Conservation (phyloP, 306 rosid species). For the Acacia acuminata region DNA sequence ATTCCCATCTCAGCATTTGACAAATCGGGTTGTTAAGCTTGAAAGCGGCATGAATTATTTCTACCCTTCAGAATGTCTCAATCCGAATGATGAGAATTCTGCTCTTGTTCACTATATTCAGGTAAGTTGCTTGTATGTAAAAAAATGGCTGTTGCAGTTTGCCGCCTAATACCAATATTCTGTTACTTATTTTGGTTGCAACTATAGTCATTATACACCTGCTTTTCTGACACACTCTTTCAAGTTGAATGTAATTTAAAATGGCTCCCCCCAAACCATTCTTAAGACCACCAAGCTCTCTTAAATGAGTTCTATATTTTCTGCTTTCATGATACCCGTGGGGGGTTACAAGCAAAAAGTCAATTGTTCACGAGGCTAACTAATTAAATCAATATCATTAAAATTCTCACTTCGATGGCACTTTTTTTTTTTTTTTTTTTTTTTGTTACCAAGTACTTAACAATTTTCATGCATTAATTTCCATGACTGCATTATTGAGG, state of each 20-base stretch:
- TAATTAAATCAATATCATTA: not conserved
- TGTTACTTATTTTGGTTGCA: conserved; percentile 7
- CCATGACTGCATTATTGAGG: not conserved
- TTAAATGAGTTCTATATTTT: too few relatives aligned
- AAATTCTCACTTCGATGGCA: not conserved
- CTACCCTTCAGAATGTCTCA: conserved; percentile 84
- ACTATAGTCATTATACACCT: not conserved
- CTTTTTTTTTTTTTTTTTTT: not conserved
- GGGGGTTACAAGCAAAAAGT: not conserved
- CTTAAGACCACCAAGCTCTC: too few relatives aligned
- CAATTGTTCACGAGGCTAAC: not conserved
- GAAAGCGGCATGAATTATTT: conserved; percentile 65
- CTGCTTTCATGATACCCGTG: too few relatives aligned
- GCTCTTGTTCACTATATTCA: conserved; percentile 85
- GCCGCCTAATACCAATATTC: not conserved
- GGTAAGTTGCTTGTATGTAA: conserved; percentile 43
- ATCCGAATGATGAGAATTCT: conserved; percentile 84
- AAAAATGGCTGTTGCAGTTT: conserved; percentile 3
- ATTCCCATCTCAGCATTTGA: conserved; percentile 75
- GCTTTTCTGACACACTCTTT: not conserved
- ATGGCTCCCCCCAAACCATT: too few relatives aligned
- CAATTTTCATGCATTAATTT: not conserved
- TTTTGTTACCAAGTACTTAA: not conserved
- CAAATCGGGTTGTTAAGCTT: conserved; percentile 82
- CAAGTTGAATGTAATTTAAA: not conserved